These are phyloP conservation scores for Ophiostoma populinum DNA, from an alignment of 2,329 filamentous ascomycete species.

Conservation along the genomic window DNA sequence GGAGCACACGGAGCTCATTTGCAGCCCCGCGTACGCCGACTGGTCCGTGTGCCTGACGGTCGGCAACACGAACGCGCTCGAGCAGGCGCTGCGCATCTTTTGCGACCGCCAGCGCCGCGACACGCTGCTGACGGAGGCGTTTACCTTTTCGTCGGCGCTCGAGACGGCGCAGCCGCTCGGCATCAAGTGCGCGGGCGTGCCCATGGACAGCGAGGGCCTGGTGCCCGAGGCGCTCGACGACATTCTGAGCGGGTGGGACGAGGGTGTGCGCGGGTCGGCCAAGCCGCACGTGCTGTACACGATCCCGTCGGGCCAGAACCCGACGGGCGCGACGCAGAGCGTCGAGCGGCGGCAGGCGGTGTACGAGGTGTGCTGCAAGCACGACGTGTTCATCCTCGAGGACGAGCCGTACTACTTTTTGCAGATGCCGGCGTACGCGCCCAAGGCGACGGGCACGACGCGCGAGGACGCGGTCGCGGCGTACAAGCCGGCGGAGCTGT, in stretches of 20 bases:
- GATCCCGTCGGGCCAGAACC: conserved; percentile 69
- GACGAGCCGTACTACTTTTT: conserved; percentile 93
- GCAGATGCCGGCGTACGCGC: conserved; percentile 62
- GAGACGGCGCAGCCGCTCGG: conserved; percentile 39
- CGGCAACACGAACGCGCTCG: conserved; percentile 72
- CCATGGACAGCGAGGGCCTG: conserved; percentile 36
- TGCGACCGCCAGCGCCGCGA: conserved; percentile 53
- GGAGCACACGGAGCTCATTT: conserved; percentile 87
- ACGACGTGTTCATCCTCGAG: conserved; percentile 76
- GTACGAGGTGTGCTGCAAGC: conserved; percentile 64
- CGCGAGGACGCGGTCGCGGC: conserved; percentile 1
- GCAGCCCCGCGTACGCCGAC: conserved; percentile 73
- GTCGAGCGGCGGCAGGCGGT: conserved; percentile 49
- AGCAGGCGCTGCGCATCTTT: conserved; percentile 71
- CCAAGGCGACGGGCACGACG: conserved; percentile 14
- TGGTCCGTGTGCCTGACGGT: conserved; percentile 75
- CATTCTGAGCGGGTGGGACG: conserved; percentile 33
- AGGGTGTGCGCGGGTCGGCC: conserved; percentile 21
- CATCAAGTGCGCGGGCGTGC: conserved; percentile 30
- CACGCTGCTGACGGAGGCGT: conserved; percentile 72
- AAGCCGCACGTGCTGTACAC: conserved; percentile 42
- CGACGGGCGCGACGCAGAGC: conserved; percentile 70
- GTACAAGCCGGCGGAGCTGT: not conserved
- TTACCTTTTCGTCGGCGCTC: conserved; percentile 64
- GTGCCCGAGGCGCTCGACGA: conserved; percentile 33